A percentile compares a stretch with the other conserved stretches of the same genome.
phyloP scores from a whole-genome alignment of 2,329 filamentous ascomycete species.

The Raffaelea albimanens region DNA sequence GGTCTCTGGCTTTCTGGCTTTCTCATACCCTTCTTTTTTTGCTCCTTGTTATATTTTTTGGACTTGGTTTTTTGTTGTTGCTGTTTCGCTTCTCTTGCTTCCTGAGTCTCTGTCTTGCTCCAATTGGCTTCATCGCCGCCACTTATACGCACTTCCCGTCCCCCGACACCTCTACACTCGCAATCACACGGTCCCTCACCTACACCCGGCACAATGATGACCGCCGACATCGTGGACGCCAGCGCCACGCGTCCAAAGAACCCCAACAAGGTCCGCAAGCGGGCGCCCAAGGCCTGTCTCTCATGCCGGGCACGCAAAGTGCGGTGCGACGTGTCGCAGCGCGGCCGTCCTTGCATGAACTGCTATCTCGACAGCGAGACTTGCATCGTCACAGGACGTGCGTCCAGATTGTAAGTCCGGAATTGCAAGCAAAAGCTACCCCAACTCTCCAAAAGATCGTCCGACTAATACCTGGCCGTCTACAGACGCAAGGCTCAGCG shows the following conservation, averaged over 20 bases:
- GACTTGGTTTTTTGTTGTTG: too few species aligned
- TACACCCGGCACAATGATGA: slow-evolving; percentile 16
- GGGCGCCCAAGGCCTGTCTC: slow-evolving; percentile 40
- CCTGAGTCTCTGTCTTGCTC: too few species aligned
- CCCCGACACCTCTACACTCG: too few species aligned
- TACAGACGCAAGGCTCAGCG: background rate
- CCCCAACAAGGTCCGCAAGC: slow-evolving; percentile 36
- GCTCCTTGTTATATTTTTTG: too few species aligned
- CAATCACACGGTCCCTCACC: too few species aligned
- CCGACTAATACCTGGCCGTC: background rate
- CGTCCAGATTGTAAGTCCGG: slow-evolving; percentile 9
- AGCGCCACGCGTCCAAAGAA: slow-evolving; percentile 30
- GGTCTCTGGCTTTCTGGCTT: too few species aligned
- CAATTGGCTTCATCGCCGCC: too few species aligned
- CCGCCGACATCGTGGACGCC: slow-evolving; percentile 30
- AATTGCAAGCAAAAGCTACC: too few species aligned
- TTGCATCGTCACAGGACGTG: slow-evolving; percentile 16
- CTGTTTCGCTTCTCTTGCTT: too few species aligned
- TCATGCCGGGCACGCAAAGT: slow-evolving; percentile 43
- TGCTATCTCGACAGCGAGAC: slow-evolving; percentile 40
- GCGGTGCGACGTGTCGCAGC: slow-evolving; percentile 36
- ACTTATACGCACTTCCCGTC: too few species aligned
- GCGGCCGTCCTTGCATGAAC: slow-evolving; percentile 40
- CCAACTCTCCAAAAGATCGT: too few species aligned
- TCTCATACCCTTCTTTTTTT: too few species aligned